Evolutionary conservation across 1,139 yeast genomes (phyloP).

Genomic region (Magnusiomyces paraingens): DNA sequence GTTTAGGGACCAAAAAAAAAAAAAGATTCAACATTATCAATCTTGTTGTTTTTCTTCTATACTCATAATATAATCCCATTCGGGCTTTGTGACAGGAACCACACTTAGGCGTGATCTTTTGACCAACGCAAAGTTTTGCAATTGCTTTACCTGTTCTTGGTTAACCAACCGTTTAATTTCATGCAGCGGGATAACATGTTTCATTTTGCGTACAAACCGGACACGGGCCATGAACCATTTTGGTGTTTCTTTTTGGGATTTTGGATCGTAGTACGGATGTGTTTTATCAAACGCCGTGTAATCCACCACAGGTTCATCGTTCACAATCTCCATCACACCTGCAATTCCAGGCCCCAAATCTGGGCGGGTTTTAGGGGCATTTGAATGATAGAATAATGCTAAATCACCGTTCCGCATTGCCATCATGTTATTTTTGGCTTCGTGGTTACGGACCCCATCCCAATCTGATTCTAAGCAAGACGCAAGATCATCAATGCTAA

Average conservation of each 20-base stretch:
- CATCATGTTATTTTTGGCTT: constrained; percentile 46
- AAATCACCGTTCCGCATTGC: constrained; percentile 42
- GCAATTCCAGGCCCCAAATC: constrained; percentile 47
- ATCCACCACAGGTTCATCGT: constrained; percentile 39
- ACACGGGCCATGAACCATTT: constrained; percentile 53
- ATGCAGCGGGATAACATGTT: constrained; percentile 36
- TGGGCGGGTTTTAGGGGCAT: constrained; percentile 32
- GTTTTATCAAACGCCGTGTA: constrained; percentile 36
- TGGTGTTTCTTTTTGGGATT: constrained; percentile 38
- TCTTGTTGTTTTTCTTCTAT: background rate
- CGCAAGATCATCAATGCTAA: constrained; percentile 40
- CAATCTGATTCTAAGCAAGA: constrained; percentile 35
- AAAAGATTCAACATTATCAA: background rate
- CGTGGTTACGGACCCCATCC: constrained; percentile 54
- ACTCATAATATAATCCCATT: constrained; percentile 30
- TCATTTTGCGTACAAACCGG: constrained; percentile 37
- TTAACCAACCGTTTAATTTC: constrained; percentile 32
- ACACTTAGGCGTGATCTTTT: constrained; percentile 46
- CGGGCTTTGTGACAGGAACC: constrained; percentile 39
- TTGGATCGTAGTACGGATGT: constrained; percentile 44
- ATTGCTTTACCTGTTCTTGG: constrained; percentile 15
- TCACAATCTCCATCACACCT: constrained; percentile 39
- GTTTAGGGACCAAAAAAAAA: background rate
- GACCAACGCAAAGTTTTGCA: constrained; percentile 41
- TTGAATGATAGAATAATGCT: constrained; percentile 48